Base-by-base conservation (phyloP, 2,329 filamentous ascomycete species). In the Pestalotiopsis sp. region DNA sequence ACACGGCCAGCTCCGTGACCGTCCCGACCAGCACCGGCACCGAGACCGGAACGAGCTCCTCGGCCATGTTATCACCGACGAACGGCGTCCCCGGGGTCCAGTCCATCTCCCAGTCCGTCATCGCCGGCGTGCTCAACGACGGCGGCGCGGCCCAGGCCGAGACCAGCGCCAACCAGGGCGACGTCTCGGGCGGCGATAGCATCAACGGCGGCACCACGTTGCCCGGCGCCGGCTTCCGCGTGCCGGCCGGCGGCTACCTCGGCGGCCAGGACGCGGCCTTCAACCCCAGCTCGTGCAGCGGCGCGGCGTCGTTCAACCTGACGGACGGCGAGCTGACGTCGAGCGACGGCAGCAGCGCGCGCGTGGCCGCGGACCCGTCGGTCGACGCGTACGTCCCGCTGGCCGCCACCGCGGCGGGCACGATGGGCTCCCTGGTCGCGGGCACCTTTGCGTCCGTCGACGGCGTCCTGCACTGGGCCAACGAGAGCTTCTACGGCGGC, bases 381-480 rank as follows among this genome's bases (percentile, higher is more conserved):
- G 71, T 71, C 17, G 65, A 71, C 3, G 26, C 65, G 2, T 75
- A 66, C 67, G 68, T 71, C 7, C 65, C 67, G 1, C 64, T 77
- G 64, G 22, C 22, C 3, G 68, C 69, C 13, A n/a, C 22, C 4
- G 67, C 70, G 3, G 13, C 35, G 3, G 67, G 70, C 17, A 68
- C 69, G 3, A 11, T 30, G 3, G 66, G 68, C 17, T 2, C 67
- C 17, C 68, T 71, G 44, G 66, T 67, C 35, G 67, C 52, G 14
- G 72, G 66, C 17, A 73, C 67, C 9, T 73, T 73, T 67, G 70
- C 67, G 22, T 66, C 72, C 3, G 61, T 72, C 40, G 63, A 71
- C 35, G 69, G 69, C 20, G 7, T 67, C n/a, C 68, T 78, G 24
- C 67, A 73, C 64, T 78, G 76, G 76, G 71, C 66, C 66, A 74